Evolutionary conservation across 371 early-diverging fungal genomes (phyloP).

Genomic region (Chytridiales sp.): DNA sequence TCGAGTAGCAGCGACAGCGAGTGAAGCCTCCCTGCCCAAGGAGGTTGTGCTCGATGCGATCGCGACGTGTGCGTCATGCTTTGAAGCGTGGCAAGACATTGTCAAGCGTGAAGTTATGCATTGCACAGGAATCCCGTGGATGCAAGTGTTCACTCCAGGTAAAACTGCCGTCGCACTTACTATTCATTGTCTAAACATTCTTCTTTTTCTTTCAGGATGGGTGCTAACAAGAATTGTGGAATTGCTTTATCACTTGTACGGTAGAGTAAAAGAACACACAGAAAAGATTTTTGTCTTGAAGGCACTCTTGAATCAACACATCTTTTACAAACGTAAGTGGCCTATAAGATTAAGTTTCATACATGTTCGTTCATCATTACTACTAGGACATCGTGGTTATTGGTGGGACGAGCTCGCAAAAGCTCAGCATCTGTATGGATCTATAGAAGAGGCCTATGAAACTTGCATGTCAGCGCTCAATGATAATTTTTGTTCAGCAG

Average conservation of each 20-base stretch:
- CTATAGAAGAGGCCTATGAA: constrained; percentile 2
- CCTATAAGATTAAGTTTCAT: no score
- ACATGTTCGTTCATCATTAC: no score
- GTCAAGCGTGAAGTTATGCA: constrained; percentile 19
- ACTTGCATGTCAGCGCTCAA: constrained; percentile 22
- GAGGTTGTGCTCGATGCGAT: neutral
- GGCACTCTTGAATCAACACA: constrained; percentile 20
- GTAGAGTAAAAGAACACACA: constrained; percentile 7
- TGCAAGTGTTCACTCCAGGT: constrained; percentile 34
- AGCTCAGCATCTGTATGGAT: constrained; percentile 3
- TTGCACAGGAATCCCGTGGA: constrained; percentile 35
- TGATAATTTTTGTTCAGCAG: constrained; percentile 25
- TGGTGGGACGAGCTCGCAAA: constrained; percentile 34
- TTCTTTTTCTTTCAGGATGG: constrained; percentile 11
- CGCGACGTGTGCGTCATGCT: constrained; percentile 9
- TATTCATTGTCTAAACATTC: constrained; percentile 2
- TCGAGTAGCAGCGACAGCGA: neutral
- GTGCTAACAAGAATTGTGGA: constrained; percentile 31
- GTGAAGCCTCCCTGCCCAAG: constrained; percentile 5
- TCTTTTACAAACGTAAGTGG: constrained; percentile 12
- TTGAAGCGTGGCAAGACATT: constrained; percentile 19
- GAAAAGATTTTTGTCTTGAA: constrained; percentile 4
- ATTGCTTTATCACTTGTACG: neutral
- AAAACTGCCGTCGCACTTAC: constrained; percentile 1
- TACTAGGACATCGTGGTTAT: constrained; percentile 18